Evolutionary conservation across 2,329 filamentous ascomycete genomes (phyloP).

Genomic region (Fusarium abutilonis): DNA sequence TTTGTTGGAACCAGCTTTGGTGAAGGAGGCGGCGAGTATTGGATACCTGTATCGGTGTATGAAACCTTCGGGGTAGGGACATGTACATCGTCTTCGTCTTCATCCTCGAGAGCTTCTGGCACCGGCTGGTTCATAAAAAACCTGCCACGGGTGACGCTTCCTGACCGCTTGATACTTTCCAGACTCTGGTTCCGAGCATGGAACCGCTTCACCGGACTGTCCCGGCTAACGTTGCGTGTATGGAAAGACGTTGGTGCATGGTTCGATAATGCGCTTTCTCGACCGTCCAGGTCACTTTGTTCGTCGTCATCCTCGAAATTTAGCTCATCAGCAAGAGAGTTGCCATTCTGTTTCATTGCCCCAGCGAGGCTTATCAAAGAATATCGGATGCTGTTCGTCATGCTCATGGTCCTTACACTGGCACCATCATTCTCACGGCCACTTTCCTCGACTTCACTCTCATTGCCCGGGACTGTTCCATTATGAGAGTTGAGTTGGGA

Average conservation of each 20-base stretch:
- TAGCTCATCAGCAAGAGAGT: constrained; percentile 91
- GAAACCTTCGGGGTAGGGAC: constrained; percentile 53
- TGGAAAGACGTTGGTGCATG: constrained; percentile 55
- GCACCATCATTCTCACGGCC: constrained; percentile 74
- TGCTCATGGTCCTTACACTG: constrained; percentile 77
- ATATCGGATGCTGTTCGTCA: constrained; percentile 76
- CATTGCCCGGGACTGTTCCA: constrained; percentile 51
- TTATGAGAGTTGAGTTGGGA: constrained; percentile 55
- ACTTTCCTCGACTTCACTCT: constrained; percentile 70
- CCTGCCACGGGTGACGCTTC: constrained; percentile 64
- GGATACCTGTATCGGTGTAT: constrained; percentile 80
- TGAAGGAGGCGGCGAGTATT: constrained; percentile 85
- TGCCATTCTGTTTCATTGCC: constrained; percentile 67
- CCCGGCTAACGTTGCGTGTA: constrained; percentile 65
- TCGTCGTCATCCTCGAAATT: constrained; percentile 84
- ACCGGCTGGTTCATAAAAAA: constrained; percentile 64
- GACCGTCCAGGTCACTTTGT: constrained; percentile 76
- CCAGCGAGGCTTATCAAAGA: constrained; percentile 72
- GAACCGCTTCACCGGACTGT: constrained; percentile 60
- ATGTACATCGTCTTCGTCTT: constrained; percentile 60
- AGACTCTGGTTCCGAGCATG: constrained; percentile 67
- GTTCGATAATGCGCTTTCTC: constrained; percentile 68
- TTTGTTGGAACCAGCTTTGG: constrained; percentile 61
- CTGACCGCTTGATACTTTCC: constrained; percentile 66
- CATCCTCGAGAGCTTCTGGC: constrained; percentile 65